These are phyloP conservation scores for Helotiales sp. DNA, from an alignment of 2,329 filamentous ascomycete genomes.

Conservation along the genomic window DNA sequence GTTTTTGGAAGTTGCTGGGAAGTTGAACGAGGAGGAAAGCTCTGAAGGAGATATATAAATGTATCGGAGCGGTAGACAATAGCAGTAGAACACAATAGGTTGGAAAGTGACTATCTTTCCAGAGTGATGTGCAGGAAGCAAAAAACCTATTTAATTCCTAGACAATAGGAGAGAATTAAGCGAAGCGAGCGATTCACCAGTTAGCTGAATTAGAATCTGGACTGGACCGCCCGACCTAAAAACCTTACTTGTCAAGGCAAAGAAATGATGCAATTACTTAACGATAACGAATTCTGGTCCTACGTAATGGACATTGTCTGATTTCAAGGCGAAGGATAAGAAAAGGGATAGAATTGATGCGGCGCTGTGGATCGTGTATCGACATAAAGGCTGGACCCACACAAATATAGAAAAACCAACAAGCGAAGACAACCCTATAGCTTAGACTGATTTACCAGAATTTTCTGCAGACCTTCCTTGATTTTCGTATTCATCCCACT, in stretches of 20 bases:
- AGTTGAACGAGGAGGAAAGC: neutral
- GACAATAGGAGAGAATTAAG: conserved; percentile 10
- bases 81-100: neutral
- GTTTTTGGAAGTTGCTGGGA: conserved; percentile 1
- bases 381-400: too few relatives aligned
- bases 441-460: conserved; percentile 49
- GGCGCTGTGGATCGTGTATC: too few relatives aligned
- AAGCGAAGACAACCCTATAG: conserved; percentile 25
- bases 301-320: too few relatives aligned
- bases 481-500: conserved; percentile 67
- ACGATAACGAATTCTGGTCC: too few relatives aligned
- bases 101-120: neutral
- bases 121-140: neutral
- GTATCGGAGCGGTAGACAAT: neutral
- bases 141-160: neutral
- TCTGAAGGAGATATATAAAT: neutral
- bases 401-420: neutral
- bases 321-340: too few relatives aligned
- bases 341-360: too few relatives aligned
- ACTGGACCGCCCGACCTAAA: neutral
- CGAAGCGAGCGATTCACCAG: conserved; percentile 1
- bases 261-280: neutral
- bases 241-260: neutral
- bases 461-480: conserved; percentile 61
- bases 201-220: neutral